Base-by-base conservation (phyloP, 768 basidiomycete genomes). In the Tephrocybe sp. region DNA sequence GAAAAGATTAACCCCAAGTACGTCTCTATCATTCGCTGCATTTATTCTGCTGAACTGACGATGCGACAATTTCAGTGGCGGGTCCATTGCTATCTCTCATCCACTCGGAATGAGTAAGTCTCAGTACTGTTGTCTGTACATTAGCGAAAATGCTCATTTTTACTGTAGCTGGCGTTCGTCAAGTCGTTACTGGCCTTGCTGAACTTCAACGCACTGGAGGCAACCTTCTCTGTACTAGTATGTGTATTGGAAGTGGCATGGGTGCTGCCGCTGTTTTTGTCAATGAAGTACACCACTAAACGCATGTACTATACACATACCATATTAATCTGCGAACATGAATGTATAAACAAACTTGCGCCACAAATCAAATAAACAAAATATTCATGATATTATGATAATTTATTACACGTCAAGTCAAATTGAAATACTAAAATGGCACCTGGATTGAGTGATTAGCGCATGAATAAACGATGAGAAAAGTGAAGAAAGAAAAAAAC, bases 1-100 rank as follows among this genome's bases (percentile, higher is more conserved):
- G 79, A 83, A 59, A 93, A 85, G 67, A 85, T 94, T 60, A 97
- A 97, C 63, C 83, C 89, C 42, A 85, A 92, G 89, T 83, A 73
- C 68, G 79, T 72, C 5, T 23, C 45, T 52, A 20, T 58, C 39
- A 52, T 8, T 14, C 13, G 13, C 43, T 34, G 23, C 35, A 20
- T 26, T 8, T 23, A 46, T 23, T 42, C 6, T 8, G 22, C 39
- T 8, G 16, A 19, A 41, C 32, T 55, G 23, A 52, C 54, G 2
- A 49, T 12, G 45, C 31, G 20, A 12, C n/a, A n/a, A 60, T 14
- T 12, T 41, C 52, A 91, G 88, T 59, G 92, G 92, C 14, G 90
- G 92, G 9, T 84, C 92, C 1, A 93, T 95, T 54, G 87, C 92
- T 6, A 73, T 91, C 19, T 82, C 86, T 4, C 89, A 91, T 67